phyloP scores from a whole-genome alignment of 352 stramenopile genomes.

The Globisporangium lucens region DNA sequence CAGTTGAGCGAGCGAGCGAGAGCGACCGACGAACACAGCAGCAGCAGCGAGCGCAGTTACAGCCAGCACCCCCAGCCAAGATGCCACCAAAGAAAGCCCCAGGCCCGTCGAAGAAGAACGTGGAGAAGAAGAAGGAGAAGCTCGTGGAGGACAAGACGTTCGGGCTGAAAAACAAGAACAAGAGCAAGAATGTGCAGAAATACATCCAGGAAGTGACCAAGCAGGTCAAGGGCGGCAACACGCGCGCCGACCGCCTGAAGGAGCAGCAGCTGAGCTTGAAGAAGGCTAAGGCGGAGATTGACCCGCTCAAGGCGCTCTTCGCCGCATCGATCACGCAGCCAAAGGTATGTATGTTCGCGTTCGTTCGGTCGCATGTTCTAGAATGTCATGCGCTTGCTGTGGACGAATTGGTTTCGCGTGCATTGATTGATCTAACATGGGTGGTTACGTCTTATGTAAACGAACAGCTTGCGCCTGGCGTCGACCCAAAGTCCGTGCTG shows the following conservation, averaged over 20 bases:
- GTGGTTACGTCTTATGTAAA: neutral
- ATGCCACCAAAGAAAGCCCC: conserved; percentile 81
- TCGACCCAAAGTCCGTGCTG: conserved; percentile 86
- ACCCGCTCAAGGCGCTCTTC: conserved; percentile 83
- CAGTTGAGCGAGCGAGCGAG: neutral
- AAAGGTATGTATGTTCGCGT: conserved; percentile 39
- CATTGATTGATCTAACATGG: neutral
- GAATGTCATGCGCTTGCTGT: conserved; percentile 7
- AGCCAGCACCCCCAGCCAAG: conserved; percentile 3
- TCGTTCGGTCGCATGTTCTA: conserved; percentile 1
- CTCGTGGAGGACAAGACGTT: conserved; percentile 99
- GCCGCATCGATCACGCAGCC: conserved; percentile 84
- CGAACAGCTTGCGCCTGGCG: conserved; percentile 73
- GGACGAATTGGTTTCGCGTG: neutral
- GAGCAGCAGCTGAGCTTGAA: conserved; percentile 75
- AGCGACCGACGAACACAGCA: neutral
- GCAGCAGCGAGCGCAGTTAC: neutral
- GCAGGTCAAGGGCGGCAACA: conserved; percentile 82
- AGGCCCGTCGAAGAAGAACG: conserved; percentile 79
- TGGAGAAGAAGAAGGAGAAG: conserved; percentile 92
- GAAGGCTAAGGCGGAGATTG: conserved; percentile 63
- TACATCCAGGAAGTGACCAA: conserved; percentile 90
- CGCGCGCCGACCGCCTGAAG: conserved; percentile 76
- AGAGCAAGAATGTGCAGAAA: conserved; percentile 95
- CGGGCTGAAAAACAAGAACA: conserved; percentile 99